Evolutionary conservation across 805 yeast genomes (phyloP), one percentile per base, ranked within the genome.

Genomic region (Jamesozyma lodderae): DNA sequence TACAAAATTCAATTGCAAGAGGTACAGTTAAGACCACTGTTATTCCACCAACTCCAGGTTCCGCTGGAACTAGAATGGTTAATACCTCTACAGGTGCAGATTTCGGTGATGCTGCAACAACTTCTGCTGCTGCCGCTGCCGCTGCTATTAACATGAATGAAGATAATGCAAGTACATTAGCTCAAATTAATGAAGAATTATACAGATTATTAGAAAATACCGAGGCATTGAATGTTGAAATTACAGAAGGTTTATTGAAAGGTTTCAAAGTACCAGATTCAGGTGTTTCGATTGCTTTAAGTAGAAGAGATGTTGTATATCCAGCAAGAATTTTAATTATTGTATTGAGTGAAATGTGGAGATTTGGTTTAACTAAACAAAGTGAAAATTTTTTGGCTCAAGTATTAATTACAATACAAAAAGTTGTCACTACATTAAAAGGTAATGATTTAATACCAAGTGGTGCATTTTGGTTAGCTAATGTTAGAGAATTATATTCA

Each of bases 381-480:
- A 79, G 90, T 56, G 97, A 92, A 66, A 79, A 77, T 40, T 83
- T 92, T 57, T 67, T 92, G 44, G 96, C 96, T 33, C 88, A 82
- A 57, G 94, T 87, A 2, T 71, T 90, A 57, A 75, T 84, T 21
- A 81, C 83, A 2, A 86, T 92, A 49, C 97, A 90, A 66, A 77
- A 75, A 36, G 79, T 83, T 44, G 95, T 90, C 14, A 72, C 82
- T 36, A 64, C 70, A n/a, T 69, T 81, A 55, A 81, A 80, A 49
- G 95, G 90, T 40, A 94, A 83, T 42, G 94, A 84, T 48, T 78
- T 86, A 24, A 79, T 88, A 52, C 77, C 86, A 33, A 86, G 86
- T 51, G 97, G 96, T 48, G 95, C 96, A 0, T 92, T 88, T 68
- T 92, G 98, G 98, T 70, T 92, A 47, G 84, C 96, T 3, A 92